A percentile compares a stretch with the other conserved stretches of the same genome.
These are phyloP conservation scores for Fusarium duplospermum DNA, from an alignment of 2,329 filamentous ascomycete species.

Conservation along the genomic window DNA sequence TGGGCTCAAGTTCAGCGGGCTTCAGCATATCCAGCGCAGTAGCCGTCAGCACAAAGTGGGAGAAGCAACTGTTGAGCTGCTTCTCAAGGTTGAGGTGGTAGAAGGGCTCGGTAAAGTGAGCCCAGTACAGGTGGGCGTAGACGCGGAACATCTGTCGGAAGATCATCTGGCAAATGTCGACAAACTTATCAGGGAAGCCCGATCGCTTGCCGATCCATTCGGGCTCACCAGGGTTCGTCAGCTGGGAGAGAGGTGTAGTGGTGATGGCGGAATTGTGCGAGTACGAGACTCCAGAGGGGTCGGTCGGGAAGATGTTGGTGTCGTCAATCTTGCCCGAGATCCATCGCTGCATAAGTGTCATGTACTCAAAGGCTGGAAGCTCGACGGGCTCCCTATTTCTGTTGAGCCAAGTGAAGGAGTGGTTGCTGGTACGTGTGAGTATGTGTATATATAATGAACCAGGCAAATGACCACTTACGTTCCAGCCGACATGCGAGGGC, in stretches of 20 bases:
- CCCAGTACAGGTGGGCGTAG: slow-evolving; percentile 97
- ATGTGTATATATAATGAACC: background rate
- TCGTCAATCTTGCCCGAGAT: slow-evolving; percentile 97
- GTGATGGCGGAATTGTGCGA: slow-evolving; percentile 70
- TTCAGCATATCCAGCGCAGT: slow-evolving; percentile 86
- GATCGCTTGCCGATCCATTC: slow-evolving; percentile 92
- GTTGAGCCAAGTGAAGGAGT: slow-evolving; percentile 97
- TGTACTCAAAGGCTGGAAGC: slow-evolving; percentile 92
- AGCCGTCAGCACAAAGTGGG: slow-evolving; percentile 83
- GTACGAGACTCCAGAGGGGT: slow-evolving; percentile 76
- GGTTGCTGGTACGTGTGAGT: slow-evolving; percentile 66
- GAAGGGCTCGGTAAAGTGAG: slow-evolving; percentile 87
- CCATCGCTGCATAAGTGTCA: slow-evolving; percentile 96
- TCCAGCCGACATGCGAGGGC: slow-evolving; percentile 95
- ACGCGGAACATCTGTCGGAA: slow-evolving; percentile 99
- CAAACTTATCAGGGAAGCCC: slow-evolving; percentile 91
- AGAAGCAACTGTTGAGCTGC: slow-evolving; percentile 88
- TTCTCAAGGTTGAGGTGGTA: slow-evolving; percentile 85
- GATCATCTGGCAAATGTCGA: slow-evolving; percentile 90
- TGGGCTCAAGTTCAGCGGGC: slow-evolving; percentile 91
- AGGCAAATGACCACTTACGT: slow-evolving; percentile 69
- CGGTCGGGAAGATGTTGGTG: slow-evolving; percentile 88
- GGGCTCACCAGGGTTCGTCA: slow-evolving; percentile 69
- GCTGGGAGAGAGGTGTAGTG: slow-evolving; percentile 70
- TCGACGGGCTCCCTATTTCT: slow-evolving; percentile 88